phyloP scores from a whole-genome alignment of 495 filamentous ascomycete species.

The Aspergillus wentii region DNA sequence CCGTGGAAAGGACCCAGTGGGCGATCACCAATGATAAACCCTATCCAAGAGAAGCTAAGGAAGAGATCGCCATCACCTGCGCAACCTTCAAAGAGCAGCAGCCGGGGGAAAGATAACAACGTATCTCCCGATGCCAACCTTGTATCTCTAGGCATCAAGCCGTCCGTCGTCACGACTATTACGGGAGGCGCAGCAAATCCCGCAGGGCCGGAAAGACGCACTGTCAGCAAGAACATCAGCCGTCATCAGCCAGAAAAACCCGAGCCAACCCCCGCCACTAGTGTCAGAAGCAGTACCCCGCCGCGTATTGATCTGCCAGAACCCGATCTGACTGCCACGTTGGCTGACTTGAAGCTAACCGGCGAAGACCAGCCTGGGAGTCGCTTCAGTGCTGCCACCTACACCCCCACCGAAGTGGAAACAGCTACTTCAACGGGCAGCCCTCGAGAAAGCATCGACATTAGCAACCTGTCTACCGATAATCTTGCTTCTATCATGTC shows the following conservation, averaged over 20 bases:
- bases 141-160: conserved; percentile 14
- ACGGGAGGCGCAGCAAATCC: conserved; percentile 22
- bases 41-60: conserved; percentile 21
- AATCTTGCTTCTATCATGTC: conserved; percentile 41
- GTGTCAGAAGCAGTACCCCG: conserved; percentile 11
- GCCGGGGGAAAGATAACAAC: conserved; percentile 7
- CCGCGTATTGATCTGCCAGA: conserved; percentile 19
- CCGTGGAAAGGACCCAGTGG: conserved; percentile 50
- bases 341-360: conserved; percentile 23
- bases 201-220: conserved; percentile 11
- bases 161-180: conserved; percentile 36
- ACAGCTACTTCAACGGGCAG: conserved; percentile 30
- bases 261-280: conserved; percentile 7
- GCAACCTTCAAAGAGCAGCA: conserved; percentile 11
- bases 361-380: conserved; percentile 47
- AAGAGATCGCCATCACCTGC: conserved; percentile 21
- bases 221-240: conserved; percentile 2
- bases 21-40: conserved; percentile 36
- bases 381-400: conserved; percentile 71
- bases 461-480: conserved; percentile 28
- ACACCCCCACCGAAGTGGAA: conserved; percentile 46
- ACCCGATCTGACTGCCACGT: conserved; percentile 14
- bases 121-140: conserved; percentile 5
- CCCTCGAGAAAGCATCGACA: conserved; percentile 35
- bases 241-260: conserved; percentile 6